Evolutionary conservation across 2,329 filamentous ascomycete genomes (phyloP), one percentile per base, ranked within the genome.

Genomic region (Elsinoe fawcettii): DNA sequence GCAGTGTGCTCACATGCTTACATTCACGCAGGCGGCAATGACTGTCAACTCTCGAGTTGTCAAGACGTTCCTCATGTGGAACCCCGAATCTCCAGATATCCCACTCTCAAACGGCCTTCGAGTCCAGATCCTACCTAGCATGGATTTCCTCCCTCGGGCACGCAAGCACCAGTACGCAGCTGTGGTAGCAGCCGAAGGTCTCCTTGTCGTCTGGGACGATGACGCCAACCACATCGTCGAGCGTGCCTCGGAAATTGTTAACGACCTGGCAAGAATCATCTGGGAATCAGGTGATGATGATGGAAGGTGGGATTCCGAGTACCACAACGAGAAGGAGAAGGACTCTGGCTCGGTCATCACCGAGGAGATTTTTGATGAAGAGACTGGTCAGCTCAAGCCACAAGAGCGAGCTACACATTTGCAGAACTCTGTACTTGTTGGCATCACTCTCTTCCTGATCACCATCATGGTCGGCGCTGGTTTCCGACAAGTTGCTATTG

Each of bases 201-300:
- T 91, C 3, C 74, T 93, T 1, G 75, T 92, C 1, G 87, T 92
- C 1, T 93, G 88, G 88, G 88, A 92, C 63, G 88, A 92, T 62
- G 86, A 91, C 58, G 81, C 87, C 1, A 75, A 85, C 58, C 83
- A 89, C 65, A 74, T 92, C 9, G 76, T 90, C 3, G 73, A 80
- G 56, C 78, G 87, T 57, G 88, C 86, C 46, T 83, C 84, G 66
- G 77, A 78, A 30, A 90, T 92, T 59, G 86, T 91, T 70, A 80
- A 80, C 2, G 85, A 90, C 67, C 75, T 92, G 43, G 88, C 90
- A 83, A 81, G 87, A 64, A 75, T 90, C 1, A 85, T 90, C 2
- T 90, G 87, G 87, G 82, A 82, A 68, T 75, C 77, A 1, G 78
- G 78, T 2, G 77, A 78, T 32, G 65, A 69, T 1, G 75, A 75